Evolutionary conservation across 1,139 yeast genomes (phyloP).

Genomic region (Hemisphaericaspora lyxosophila): DNA sequence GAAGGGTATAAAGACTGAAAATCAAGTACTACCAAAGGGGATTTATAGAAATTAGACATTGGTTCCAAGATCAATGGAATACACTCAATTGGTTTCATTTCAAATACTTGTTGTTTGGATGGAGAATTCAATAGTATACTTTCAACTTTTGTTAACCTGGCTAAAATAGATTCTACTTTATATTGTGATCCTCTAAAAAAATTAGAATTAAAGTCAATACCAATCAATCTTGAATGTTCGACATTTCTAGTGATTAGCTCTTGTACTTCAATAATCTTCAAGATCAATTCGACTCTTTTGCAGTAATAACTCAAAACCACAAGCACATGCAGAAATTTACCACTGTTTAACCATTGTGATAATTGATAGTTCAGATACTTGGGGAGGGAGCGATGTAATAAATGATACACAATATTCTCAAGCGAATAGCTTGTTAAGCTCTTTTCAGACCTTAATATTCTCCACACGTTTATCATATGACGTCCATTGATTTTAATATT

Average conservation of each 20-base stretch:
- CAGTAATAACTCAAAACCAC: constrained; percentile 53
- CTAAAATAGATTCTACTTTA: constrained; percentile 82
- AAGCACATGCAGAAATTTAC: constrained; percentile 24
- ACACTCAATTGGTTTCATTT: constrained; percentile 83
- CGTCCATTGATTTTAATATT: constrained; percentile 71
- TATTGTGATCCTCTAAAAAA: constrained; percentile 90
- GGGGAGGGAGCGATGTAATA: constrained; percentile 69
- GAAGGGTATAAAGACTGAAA: constrained; percentile 95
- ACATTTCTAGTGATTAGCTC: constrained; percentile 72
- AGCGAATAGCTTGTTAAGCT: constrained; percentile 67
- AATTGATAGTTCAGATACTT: constrained; percentile 52
- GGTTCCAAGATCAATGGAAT: constrained; percentile 95
- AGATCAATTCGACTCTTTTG: constrained; percentile 45
- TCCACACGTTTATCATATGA: constrained; percentile 83
- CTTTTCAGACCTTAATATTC: constrained; percentile 63
- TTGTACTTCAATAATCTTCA: constrained; percentile 55
- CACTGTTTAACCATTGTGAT: constrained; percentile 47
- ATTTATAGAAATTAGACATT: constrained; percentile 75
- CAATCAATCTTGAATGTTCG: constrained; percentile 83
- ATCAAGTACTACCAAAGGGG: constrained; percentile 86
- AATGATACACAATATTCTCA: constrained; percentile 71
- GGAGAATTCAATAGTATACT: constrained; percentile 77
- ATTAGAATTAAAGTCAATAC: constrained; percentile 87
- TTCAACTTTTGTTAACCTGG: constrained; percentile 74
- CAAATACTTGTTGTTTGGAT: constrained; percentile 73